phyloP scores from a whole-genome alignment of 1,284 basidiomycete species.

The Ceratobasidium sp. region DNA sequence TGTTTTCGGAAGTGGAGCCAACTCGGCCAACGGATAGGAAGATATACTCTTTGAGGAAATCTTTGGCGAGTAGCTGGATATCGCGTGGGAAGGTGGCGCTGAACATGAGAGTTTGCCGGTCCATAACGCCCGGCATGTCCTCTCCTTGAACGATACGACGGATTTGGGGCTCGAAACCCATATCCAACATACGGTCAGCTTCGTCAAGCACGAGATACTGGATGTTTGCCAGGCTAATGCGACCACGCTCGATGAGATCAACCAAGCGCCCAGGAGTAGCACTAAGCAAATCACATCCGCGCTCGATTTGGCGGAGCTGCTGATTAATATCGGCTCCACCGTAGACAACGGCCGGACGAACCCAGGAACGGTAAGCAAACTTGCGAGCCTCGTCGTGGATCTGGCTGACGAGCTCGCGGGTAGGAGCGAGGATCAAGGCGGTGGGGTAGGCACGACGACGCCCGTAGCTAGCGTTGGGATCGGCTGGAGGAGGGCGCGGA shows the following conservation, averaged over 20 bases:
- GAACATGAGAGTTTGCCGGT: conserved; percentile 99
- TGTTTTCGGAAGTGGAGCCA: conserved; percentile 98
- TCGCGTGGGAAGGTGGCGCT: conserved; percentile 99
- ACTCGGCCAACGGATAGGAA: conserved; percentile 99
- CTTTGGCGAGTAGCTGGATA: conserved; percentile 96
- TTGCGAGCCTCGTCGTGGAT: conserved; percentile 99
- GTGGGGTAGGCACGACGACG: conserved; percentile 96
- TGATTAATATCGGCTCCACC: conserved; percentile 98
- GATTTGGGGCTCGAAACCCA: conserved; percentile 99
- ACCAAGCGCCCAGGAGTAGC: conserved; percentile 99
- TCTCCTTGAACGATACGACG: conserved; percentile 97
- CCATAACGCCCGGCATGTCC: conserved; percentile 94
- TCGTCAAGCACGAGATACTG: conserved; percentile 99
- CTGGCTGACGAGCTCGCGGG: conserved; percentile 98
- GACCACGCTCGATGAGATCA: conserved; percentile 97
- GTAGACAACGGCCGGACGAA: conserved; percentile 98
- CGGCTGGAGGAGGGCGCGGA: conserved; percentile 76
- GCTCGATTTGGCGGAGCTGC: conserved; percentile 95
- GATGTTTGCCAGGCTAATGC: conserved; percentile 96
- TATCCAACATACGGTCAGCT: conserved; percentile 99
- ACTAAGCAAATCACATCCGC: conserved; percentile 96
- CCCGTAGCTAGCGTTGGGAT: conserved; percentile 67
- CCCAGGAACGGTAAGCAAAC: conserved; percentile 99
- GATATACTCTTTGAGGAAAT: conserved; percentile 97
- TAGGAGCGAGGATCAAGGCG: conserved; percentile 95